A percentile compares a stretch with the other conserved stretches of the same genome.
phyloP scores from a whole-genome alignment of 148 eudicot species.

The Pharnaceum exiguum region DNA sequence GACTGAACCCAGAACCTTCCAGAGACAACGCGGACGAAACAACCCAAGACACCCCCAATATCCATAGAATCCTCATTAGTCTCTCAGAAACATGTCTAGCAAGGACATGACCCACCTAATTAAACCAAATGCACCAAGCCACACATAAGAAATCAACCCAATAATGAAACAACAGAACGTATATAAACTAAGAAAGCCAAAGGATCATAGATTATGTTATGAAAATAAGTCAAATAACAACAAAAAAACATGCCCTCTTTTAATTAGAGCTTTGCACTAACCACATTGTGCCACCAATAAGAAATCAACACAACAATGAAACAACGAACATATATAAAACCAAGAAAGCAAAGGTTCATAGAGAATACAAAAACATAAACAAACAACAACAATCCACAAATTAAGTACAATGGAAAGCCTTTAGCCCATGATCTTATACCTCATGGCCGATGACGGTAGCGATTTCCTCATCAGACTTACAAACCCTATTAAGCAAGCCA shows the following conservation, averaged over 20 bases:
- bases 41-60: background rate
- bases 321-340: background rate
- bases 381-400: background rate
- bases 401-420: too few species aligned
- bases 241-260: too few species aligned
- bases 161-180: background rate
- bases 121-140: background rate
- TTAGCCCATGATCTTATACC: too few species aligned
- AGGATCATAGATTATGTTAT: too few species aligned
- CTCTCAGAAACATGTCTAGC: background rate
- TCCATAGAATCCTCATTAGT: background rate
- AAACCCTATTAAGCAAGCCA: background rate
- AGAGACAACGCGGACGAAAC: background rate
- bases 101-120: background rate
- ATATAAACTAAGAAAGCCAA: too few species aligned
- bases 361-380: background rate
- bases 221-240: too few species aligned
- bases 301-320: background rate
- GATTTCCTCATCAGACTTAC: background rate
- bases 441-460: background rate
- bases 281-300: background rate
- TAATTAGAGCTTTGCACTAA: too few species aligned
- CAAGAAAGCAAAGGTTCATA: background rate
- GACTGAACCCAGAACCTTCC: background rate
- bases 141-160: background rate